phyloP scores from a whole-genome alignment of 2,329 filamentous ascomycete genomes.

The Ilyonectria destructans region DNA sequence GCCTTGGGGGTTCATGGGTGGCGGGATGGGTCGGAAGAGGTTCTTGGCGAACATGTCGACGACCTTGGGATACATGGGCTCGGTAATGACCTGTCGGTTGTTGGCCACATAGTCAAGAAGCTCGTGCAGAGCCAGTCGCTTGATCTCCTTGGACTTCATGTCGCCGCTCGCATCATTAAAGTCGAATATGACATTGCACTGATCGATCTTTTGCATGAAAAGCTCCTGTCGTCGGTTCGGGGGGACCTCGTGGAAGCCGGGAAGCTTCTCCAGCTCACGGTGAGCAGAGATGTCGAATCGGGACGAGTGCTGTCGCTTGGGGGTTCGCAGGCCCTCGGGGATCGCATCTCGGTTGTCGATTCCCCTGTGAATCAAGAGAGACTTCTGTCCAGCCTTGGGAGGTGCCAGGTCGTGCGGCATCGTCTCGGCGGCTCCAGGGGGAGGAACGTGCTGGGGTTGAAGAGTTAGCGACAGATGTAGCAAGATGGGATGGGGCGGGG shows the following conservation, averaged over 20 bases:
- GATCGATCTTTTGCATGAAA: conserved; percentile 99
- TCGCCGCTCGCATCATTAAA: conserved; percentile 98
- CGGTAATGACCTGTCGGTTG: conserved; percentile 97
- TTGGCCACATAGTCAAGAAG: conserved; percentile 98
- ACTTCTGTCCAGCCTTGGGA: conserved; percentile 92
- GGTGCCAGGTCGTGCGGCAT: conserved; percentile 98
- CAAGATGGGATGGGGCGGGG: conserved; percentile 13
- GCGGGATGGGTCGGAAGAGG: conserved; percentile 95
- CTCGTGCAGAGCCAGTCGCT: conserved; percentile 94
- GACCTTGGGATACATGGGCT: conserved; percentile 98
- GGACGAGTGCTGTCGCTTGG: conserved; percentile 97
- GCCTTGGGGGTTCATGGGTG: conserved; percentile 96
- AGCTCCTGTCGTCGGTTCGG: conserved; percentile 95
- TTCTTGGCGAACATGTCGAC: conserved; percentile 99
- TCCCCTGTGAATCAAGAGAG: conserved; percentile 84
- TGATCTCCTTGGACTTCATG: conserved; percentile 99
- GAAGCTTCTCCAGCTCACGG: conserved; percentile 95
- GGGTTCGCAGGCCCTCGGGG: conserved; percentile 93
- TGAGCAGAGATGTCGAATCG: conserved; percentile 98
- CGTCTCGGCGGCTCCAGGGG: conserved; percentile 93
- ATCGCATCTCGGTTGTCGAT: conserved; percentile 94
- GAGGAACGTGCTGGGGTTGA: conserved; percentile 80
- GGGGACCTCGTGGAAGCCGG: conserved; percentile 97
- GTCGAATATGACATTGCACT: conserved; percentile 99
- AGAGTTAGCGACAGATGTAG: conserved; percentile 30